Conservation (phyloP, 805 yeast genomes). For the Wickerhamomyces kurtzmanii region DNA sequence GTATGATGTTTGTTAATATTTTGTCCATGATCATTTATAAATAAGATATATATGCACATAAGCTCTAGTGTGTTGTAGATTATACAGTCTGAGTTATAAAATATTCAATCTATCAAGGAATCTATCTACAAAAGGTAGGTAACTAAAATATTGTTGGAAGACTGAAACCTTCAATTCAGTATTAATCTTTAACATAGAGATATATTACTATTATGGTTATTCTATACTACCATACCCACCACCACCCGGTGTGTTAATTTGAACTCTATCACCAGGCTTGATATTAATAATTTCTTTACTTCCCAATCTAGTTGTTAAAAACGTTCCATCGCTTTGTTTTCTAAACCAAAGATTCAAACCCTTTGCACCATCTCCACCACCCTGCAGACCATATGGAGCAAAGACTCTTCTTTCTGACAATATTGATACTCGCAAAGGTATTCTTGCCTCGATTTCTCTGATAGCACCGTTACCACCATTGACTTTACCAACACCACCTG, state of each 20-base stretch:
- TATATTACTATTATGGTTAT: no score
- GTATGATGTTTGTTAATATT: no score
- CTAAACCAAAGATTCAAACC: slow-evolving; percentile 24
- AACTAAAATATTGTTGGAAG: no score
- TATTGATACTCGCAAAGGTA: slow-evolving; percentile 25
- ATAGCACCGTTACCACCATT: slow-evolving; percentile 38
- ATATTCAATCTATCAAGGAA: no score
- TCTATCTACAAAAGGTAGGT: no score
- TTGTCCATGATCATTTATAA: no score
- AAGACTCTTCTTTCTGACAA: slow-evolving; percentile 35
- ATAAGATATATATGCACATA: no score
- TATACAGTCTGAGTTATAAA: no score
- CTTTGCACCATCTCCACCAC: slow-evolving; percentile 34
- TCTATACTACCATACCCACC: slow-evolving; percentile 31
- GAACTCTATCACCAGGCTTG: slow-evolving; percentile 21
- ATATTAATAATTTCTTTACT: slow-evolving; percentile 13
- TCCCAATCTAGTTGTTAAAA: slow-evolving; percentile 9
- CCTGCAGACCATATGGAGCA: slow-evolving; percentile 38
- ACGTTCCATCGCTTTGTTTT: slow-evolving; percentile 12
- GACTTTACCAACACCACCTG: slow-evolving; percentile 34
- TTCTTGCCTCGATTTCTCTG: slow-evolving; percentile 31
- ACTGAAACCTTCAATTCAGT: no score
- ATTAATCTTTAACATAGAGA: no score
- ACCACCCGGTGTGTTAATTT: slow-evolving; percentile 24
- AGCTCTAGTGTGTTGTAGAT: no score